Base-by-base conservation (phyloP, 176 grass and related monocot genomes). In the Eleusine coracana region DNA sequence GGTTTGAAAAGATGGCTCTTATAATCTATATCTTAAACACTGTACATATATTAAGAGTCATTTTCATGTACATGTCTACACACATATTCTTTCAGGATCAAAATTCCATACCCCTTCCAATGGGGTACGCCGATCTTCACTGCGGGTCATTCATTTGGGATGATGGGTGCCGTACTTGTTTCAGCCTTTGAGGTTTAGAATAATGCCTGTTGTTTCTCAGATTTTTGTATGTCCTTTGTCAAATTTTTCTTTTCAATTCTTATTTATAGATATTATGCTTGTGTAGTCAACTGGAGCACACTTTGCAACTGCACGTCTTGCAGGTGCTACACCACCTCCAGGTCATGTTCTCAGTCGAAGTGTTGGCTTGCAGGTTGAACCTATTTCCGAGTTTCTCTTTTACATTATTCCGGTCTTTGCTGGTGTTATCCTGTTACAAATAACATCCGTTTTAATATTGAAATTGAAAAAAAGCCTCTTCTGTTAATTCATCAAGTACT, bases 161-260 rank as follows among this genome's bases (percentile, higher is more conserved):
- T 99, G 97, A 99, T 99, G 89, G 97, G 93, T 76, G 97, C 97
- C 85, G 97, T 99, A 75, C 91, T 99, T 90, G 97, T 99, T 92
- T 86, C 89, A 75, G 91, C 89, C 68, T 85, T 96, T 79, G 93
- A 99, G 97, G 97, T 99, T 76, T 75, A 41, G n/a, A 78, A 21
- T 4, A 81, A 81, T 20, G 13, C 84, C 55, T 18, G 12, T 71
- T 78, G 5, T 39, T 81, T 76, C 38, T 48, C 20, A 55, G 13
- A 58, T 74, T 18, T 38, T 31, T 59, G 12, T 59, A 29, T 27
- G 7, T 73, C 18, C 37, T n/a, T 74, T 50, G 11, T 76, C 62
- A 10, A 39, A 28, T 91, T 34, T 51, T 94, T 2, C 58, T 70
- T 38, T 83, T 5, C 34, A 56, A 23, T 48, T 6, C 11, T 91